phyloP scores from a whole-genome alignment of 2,329 filamentous ascomycete species.

The Cyclaneusma minus region DNA sequence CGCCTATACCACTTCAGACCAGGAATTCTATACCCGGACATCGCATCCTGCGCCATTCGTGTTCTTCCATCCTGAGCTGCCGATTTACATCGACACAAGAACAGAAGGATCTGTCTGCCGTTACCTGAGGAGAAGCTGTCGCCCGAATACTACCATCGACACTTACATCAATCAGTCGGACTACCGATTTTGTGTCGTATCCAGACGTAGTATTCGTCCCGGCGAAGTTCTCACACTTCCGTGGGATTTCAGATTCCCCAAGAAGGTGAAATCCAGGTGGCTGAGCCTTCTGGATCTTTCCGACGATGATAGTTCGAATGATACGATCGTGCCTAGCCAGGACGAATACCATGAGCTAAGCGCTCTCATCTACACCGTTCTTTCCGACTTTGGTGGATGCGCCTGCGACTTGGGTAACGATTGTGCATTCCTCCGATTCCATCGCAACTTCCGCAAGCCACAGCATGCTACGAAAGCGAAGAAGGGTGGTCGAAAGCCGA shows the following conservation, averaged over 20 bases:
- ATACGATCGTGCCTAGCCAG: constrained; percentile 35
- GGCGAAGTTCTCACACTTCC: constrained; percentile 47
- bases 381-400: constrained; percentile 68
- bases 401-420: constrained; percentile 52
- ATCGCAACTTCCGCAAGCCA: constrained; percentile 33
- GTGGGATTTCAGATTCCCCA: constrained; percentile 53
- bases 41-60: constrained; percentile 56
- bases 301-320: constrained; percentile 34
- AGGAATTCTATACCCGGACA: constrained; percentile 53
- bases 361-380: constrained; percentile 51
- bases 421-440: constrained; percentile 49
- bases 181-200: constrained; percentile 88
- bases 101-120: constrained; percentile 74
- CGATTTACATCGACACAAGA: constrained; percentile 85
- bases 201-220: constrained; percentile 56
- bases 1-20: constrained; percentile 50
- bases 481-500: constrained; percentile 31
- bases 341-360: constrained; percentile 44
- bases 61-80: constrained; percentile 76
- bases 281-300: constrained; percentile 43
- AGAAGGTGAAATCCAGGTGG: constrained; percentile 35
- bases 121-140: constrained; percentile 84
- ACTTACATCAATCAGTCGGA: constrained; percentile 65
- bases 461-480: constrained; percentile 31
- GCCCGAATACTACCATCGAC: constrained; percentile 75